Evolutionary conservation across 495 filamentous ascomycete genomes (phyloP), one percentile per base, ranked within the genome.

Genomic region (Tuber microsphaerosporum): DNA sequence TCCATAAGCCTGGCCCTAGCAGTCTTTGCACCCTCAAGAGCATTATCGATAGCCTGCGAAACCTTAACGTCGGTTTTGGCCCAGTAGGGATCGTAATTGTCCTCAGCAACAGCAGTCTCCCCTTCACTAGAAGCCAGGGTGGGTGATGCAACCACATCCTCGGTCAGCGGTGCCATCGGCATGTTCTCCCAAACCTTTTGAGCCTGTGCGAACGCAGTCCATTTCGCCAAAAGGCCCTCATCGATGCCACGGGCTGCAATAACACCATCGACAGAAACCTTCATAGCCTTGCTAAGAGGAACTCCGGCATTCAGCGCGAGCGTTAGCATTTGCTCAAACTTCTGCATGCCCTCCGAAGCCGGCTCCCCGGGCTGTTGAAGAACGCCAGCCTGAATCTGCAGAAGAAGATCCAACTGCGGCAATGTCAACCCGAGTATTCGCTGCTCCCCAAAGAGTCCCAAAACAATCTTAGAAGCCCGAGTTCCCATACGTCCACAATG

Each of bases 51-150:
- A 72, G 92, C 86, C 31, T 92, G 89, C 34, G 95, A 99, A 41
- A 93, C 94, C 79, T 92, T 93, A 86, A 94, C 92, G 84, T 99
- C 95, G 74, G 92, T 96, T 71, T 89, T 93, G 76, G 91, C 89
- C 41, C 90, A 91, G 82, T 98, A 97, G 0, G 95, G 95, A 81
- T 99, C 95, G 80, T 90, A 94, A 3, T 89, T 90, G 75, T 97
- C 94, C 75, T 94, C 89, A 73, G 86, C 88, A 65, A 87, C 85
- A 19, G 88, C 31, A 34, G 56, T 19, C 70, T 79, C 77, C 31
- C 83, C 72, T 81, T 80, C 43, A 81, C 76, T 81, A 2, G 73
- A 42, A 68, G 76, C 75, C 26, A 81, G 22, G 41, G 70, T 79
- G 56, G 80, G 79, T 37, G 80, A 81, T 6, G 70, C 48, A 61